Evolutionary conservation across 768 basidiomycete species (phyloP), one percentile per base, ranked within the genome.

Genomic region (Lactifluus hygrophoroides): DNA sequence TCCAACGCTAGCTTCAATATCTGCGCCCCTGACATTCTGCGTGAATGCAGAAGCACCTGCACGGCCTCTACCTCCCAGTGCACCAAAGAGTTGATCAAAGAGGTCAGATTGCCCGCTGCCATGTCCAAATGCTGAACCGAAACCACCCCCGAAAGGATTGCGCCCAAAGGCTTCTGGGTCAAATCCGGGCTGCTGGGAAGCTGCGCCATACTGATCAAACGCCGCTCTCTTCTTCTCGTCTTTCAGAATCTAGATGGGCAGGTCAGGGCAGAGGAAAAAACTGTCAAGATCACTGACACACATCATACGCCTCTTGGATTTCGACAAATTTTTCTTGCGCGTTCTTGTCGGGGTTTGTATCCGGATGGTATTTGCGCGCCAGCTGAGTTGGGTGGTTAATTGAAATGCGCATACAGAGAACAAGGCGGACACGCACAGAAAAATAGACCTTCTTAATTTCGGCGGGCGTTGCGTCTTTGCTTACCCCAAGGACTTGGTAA

Each of bases 371-470:
- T 77, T 98, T 95, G 61, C 95, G 89, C 17, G 96, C 96, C 63
- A 99, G 86, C 95, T 96, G 68, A 34, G 23, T n/a, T 40, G 44
- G 30, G n/a, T 35, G 63, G 5, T 35, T 55, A 60, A 56, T 61
- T 53, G 65, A 65, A 60, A 55, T 56, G 64, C 32, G 6, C 51
- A 48, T 58, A 25, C 30, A 51, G n/a, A 57, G 28, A 27, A 7
- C 38, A 42, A 55, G 54, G 28, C 48, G 27, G 52, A 56, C 61
- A 66, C 90, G 67, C 70, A 96, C 95, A 69, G 89, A 79, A 72
- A 97, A 99, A 73, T 99, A 99, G 2, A 82, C 81, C 75, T 98
- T 98, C 83, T 99, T 99, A 67, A 99, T 97, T 65, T 98, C 93
- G 21, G 86, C 81, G 27, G 84, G 70, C 21, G 83, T 77, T 46